These are phyloP conservation scores for Calonectria honghensis DNA, from an alignment of 2,329 filamentous ascomycete species.

Conservation along the genomic window DNA sequence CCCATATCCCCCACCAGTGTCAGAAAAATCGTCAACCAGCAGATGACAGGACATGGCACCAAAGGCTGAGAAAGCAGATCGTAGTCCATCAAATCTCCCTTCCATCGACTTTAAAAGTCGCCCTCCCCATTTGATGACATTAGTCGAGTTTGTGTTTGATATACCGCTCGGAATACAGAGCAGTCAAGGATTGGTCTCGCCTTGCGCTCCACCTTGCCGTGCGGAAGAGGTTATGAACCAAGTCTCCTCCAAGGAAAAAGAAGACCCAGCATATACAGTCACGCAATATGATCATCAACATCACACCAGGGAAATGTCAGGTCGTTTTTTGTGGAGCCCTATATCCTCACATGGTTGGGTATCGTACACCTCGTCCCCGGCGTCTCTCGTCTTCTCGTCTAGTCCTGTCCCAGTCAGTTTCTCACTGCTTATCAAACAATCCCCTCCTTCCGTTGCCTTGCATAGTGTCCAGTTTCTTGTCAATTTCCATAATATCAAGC, in stretches of 20 bases:
- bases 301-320: constrained; percentile 27
- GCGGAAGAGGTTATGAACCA: constrained; percentile 66
- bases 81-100: constrained; percentile 58
- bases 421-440: constrained; percentile 68
- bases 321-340: constrained; percentile 38
- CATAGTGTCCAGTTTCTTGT: constrained; percentile 75
- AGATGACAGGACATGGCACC: constrained; percentile 61
- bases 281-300: constrained; percentile 18
- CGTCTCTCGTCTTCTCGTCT: constrained; percentile 47
- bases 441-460: constrained; percentile 69
- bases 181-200: constrained; percentile 83
- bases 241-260: constrained; percentile 28
- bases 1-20: constrained; percentile 53
- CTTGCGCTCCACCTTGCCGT: constrained; percentile 86
- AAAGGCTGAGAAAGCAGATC: constrained; percentile 65
- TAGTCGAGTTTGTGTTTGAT: constrained; percentile 64
- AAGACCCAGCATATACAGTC: constrained; percentile 20
- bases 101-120: constrained; percentile 36
- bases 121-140: constrained; percentile 55
- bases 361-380: constrained; percentile 61
- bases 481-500: constrained; percentile 80
- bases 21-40: constrained; percentile 43
- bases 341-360: constrained; percentile 57
- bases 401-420: constrained; percentile 51
- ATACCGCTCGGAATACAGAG: constrained; percentile 86